Percentiles rank a stretch among this genome's conserved stretches.
phyloP scores from a whole-genome alignment of 2,329 filamentous ascomycete species.

The Curvularia sp. region DNA sequence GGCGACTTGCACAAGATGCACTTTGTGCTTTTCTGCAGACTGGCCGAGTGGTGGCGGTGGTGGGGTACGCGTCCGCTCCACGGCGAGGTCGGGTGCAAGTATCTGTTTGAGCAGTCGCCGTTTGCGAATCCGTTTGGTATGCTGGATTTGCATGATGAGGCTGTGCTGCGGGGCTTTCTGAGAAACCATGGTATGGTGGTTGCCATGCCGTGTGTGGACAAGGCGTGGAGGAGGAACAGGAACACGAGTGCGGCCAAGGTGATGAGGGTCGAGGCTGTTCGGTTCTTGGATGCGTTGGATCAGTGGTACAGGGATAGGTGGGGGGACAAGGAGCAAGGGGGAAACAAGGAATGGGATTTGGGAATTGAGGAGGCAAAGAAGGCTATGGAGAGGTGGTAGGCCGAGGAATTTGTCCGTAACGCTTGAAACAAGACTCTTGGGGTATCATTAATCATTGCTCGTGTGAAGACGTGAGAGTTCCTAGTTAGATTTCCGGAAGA shows the following conservation, averaged over 20 bases:
- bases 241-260: not conserved
- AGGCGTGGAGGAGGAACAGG: slow-evolving; percentile 18
- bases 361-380: slow-evolving; percentile 5
- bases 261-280: slow-evolving; percentile 13
- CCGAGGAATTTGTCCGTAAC: not conserved
- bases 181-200: slow-evolving; percentile 10
- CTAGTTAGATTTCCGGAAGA: not conserved
- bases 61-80: not conserved
- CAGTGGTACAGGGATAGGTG: not conserved
- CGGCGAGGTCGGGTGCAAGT: slow-evolving; percentile 9
- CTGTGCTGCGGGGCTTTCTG: slow-evolving; percentile 9
- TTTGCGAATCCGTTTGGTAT: slow-evolving; percentile 11
- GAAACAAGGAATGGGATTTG: slow-evolving; percentile 3
- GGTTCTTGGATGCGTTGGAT: slow-evolving; percentile 18
- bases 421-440: not conserved
- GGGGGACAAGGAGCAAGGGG: not conserved
- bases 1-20: slow-evolving; percentile 11
- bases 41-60: slow-evolving; percentile 28
- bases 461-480: not conserved
- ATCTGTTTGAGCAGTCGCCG: slow-evolving; percentile 18
- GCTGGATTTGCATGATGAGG: not conserved
- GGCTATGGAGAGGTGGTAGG: slow-evolving; percentile 16
- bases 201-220: slow-evolving; percentile 11
- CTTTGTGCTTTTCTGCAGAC: slow-evolving; percentile 29
- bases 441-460: slow-evolving; percentile 2